Conservation (phyloP, 371 early-diverging fungal species). For the Haplosporangium sp. region DNA sequence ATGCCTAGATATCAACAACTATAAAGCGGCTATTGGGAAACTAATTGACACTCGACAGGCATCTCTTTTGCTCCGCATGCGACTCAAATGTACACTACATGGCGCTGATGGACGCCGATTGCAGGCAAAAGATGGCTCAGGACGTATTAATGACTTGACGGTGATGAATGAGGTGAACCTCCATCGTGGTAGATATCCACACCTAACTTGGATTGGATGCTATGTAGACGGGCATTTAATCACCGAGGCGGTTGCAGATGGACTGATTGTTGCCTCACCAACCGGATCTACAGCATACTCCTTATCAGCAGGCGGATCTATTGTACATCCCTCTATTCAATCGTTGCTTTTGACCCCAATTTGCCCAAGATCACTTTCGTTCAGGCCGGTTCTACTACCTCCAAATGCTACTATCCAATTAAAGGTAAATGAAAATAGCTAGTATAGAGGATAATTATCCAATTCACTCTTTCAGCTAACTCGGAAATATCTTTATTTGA, state of each 20-base stretch:
- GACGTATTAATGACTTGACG: conserved; percentile 64
- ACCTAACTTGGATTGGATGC: conserved; percentile 83
- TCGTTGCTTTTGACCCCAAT: conserved; percentile 93
- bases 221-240: conserved; percentile 82
- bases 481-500: too few species aligned
- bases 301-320: conserved; percentile 92
- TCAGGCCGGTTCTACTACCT: conserved; percentile 92
- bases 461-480: too few species aligned
- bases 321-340: conserved; percentile 94
- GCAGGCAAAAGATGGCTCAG: conserved; percentile 47
- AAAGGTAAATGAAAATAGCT: conserved; percentile 59
- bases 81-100: conserved; percentile 78
- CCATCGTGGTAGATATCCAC: conserved; percentile 89
- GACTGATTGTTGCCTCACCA: conserved; percentile 90
- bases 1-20: conserved; percentile 73
- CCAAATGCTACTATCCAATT: conserved; percentile 74
- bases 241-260: conserved; percentile 87
- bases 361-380: conserved; percentile 95
- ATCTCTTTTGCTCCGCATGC: conserved; percentile 78
- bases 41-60: conserved; percentile 70
- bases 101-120: conserved; percentile 65
- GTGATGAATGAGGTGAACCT: conserved; percentile 92
- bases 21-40: conserved; percentile 65
- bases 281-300: conserved; percentile 97
- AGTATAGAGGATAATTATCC: too few species aligned